Evolutionary conservation across 345 rosid genomes (phyloP).

Genomic region (Cochlearia excelsa): DNA sequence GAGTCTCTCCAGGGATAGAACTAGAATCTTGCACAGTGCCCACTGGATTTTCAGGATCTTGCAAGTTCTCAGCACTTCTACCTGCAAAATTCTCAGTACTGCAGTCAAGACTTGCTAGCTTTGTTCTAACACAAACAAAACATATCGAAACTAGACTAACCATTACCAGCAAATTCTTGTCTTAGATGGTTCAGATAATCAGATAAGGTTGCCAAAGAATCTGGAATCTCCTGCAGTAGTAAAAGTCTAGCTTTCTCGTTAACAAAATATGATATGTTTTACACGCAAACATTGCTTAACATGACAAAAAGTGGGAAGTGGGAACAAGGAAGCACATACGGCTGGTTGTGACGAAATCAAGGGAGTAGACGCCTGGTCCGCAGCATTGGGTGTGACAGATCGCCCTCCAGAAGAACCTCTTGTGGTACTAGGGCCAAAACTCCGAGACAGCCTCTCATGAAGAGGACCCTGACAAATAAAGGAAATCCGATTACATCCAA

Average conservation of each 20-base stretch:
- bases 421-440: constrained; percentile 14
- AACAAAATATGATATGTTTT: constrained; percentile 10
- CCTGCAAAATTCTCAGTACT: constrained; percentile 30
- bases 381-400: constrained; percentile 23
- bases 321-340: constrained; percentile 31
- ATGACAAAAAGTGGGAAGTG: constrained; percentile 5
- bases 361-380: constrained; percentile 37
- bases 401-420: constrained; percentile 30
- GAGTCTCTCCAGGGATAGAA: constrained; percentile 35
- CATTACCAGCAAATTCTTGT: constrained; percentile 42
- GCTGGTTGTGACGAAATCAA: constrained; percentile 42
- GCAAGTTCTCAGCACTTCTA: constrained; percentile 36
- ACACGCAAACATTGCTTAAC: constrained; percentile 2
- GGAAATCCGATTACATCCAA: constrained; percentile 8
- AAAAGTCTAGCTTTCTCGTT: constrained; percentile 9
- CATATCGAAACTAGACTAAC: constrained; percentile 30
- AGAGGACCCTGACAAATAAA: constrained; percentile 33
- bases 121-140: constrained; percentile 15
- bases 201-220: constrained; percentile 54
- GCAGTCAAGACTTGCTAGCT: constrained; percentile 6
- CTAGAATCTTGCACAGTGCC: constrained; percentile 38
- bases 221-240: constrained; percentile 42
- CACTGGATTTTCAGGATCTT: constrained; percentile 26
- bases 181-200: constrained; percentile 49
- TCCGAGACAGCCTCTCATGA: constrained; percentile 33